Base-by-base conservation (phyloP, 2,329 filamentous ascomycete species). In the Ophiosphaerella narmari region DNA sequence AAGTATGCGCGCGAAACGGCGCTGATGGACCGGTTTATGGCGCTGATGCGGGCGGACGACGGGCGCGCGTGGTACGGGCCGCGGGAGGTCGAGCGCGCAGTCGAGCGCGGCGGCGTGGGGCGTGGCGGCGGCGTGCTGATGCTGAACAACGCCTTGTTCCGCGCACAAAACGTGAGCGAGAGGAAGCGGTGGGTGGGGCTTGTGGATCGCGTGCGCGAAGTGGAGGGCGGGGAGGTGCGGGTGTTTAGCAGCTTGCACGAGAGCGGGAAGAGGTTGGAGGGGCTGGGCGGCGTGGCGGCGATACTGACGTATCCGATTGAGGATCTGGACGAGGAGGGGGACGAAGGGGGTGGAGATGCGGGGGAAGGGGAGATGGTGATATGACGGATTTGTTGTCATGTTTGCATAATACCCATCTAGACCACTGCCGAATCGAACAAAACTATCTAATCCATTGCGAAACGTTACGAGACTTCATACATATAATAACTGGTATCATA, bases 161-260 rank as follows among this genome's bases (percentile, higher is more conserved):
- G 94, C 41, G 91, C 88, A 58, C 84, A 93, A 63, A 86, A 95
- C 49, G 82, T 97, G 5, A 82, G 79, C 1, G 87, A 86, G 50
- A 81, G 94, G 60, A 89, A 87, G 69, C 83, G 86, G 56, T 97
- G 92, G 80, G 93, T 97, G 1, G 78, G 78, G 7, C 79, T 97
- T 39, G 92, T 97, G 3, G 93, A 97, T 71, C 87, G 86, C 55
- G 93, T 97, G n/a, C 85, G 86, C 58, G 86, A 86, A 45, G 76
- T 79, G 3, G 87, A 91, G 57, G 94, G 93, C 5, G 94, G 93
- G 1, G 91, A 97, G 59, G 90, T 91, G 1, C 81, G 90, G 46
- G 84, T 97, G n/a, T 75, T 97, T 24, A 97, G 93, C 72, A 92
- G 89, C 64, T 88, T 95, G 66, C 93, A 97, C 72, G 93, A 97